Percentiles rank a stretch among this genome's conserved stretches.
phyloP scores from a whole-genome alignment of 2,329 filamentous ascomycete genomes.

The Zymoseptoria ardabiliae region DNA sequence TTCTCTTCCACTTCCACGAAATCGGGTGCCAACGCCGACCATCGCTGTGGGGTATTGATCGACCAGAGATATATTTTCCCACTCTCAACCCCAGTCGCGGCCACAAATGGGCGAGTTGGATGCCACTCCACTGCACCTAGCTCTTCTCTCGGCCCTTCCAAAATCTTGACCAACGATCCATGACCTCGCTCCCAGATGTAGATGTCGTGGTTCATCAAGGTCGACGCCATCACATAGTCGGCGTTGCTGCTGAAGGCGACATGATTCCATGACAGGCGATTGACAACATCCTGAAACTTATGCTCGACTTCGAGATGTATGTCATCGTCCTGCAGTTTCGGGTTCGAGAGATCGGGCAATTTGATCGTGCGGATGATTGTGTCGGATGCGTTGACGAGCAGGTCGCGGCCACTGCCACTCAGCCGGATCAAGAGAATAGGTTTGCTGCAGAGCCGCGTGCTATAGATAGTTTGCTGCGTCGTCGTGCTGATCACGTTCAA shows the following conservation, averaged over 20 bases:
- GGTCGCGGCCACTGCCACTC: slow-evolving; percentile 73
- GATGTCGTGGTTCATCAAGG: slow-evolving; percentile 96
- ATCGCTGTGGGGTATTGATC: slow-evolving; percentile 88
- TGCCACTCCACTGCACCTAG: slow-evolving; percentile 97
- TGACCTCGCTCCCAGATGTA: slow-evolving; percentile 96
- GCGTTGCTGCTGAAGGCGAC: slow-evolving; percentile 90
- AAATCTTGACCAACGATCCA: slow-evolving; percentile 89
- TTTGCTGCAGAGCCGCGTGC: slow-evolving; percentile 77
- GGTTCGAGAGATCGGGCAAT: slow-evolving; percentile 62
- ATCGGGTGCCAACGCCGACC: slow-evolving; percentile 93
- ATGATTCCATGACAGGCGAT: slow-evolving; percentile 91
- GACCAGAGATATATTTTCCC: slow-evolving; percentile 95
- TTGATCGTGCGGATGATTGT: slow-evolving; percentile 90
- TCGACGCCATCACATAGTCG: slow-evolving; percentile 93
- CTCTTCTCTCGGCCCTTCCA: slow-evolving; percentile 95
- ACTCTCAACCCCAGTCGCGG: slow-evolving; percentile 85
- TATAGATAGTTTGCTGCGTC: slow-evolving; percentile 77
- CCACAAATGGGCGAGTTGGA: slow-evolving; percentile 75
- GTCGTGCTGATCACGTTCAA: slow-evolving; percentile 87
- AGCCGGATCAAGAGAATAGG: slow-evolving; percentile 83
- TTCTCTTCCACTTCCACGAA: slow-evolving; percentile 98
- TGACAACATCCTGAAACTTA: slow-evolving; percentile 97
- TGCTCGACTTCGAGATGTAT: slow-evolving; percentile 89
- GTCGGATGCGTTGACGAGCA: slow-evolving; percentile 90
- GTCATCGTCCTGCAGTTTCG: slow-evolving; percentile 70